Conservation (phyloP, 2,329 filamentous ascomycete species). For the Coniochaeta prunicola region DNA sequence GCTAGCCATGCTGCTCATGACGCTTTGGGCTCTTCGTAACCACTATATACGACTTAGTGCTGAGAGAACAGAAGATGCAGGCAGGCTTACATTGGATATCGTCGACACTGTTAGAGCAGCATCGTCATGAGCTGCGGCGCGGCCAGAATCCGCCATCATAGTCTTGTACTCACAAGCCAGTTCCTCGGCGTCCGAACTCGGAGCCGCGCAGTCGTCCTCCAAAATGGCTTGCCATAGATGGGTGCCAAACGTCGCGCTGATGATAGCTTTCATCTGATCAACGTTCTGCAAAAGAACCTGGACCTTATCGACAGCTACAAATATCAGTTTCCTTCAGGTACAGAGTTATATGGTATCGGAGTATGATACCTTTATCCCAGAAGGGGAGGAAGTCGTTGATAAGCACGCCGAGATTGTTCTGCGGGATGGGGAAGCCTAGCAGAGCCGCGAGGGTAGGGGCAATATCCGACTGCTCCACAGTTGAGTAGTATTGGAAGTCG, state of each 20-base stretch:
- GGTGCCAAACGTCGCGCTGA: constrained; percentile 62
- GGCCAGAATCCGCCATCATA: constrained; percentile 17
- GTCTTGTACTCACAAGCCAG: constrained; percentile 64
- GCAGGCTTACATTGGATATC: constrained; percentile 32
- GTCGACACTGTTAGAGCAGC: constrained; percentile 26
- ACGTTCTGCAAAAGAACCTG: constrained; percentile 73
- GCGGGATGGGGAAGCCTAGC: constrained; percentile 78
- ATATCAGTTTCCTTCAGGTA: constrained; percentile 8
- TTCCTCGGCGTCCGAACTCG: constrained; percentile 40
- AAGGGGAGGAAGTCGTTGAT: constrained; percentile 72
- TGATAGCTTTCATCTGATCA: constrained; percentile 69
- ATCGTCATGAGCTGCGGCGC: constrained; percentile 18
- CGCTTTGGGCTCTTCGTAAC: constrained; percentile 62
- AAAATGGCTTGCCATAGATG: constrained; percentile 31
- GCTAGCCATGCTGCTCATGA: constrained; percentile 85
- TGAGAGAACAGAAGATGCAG: background rate
- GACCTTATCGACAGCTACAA: constrained; percentile 43
- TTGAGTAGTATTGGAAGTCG: constrained; percentile 77
- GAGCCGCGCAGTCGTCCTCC: constrained; percentile 20
- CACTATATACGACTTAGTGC: constrained; percentile 38
- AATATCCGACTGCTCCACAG: constrained; percentile 90
- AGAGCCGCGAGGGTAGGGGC: constrained; percentile 82
- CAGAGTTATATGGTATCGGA: no score
- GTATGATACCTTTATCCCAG: constrained; percentile 55
- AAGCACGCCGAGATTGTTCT: constrained; percentile 84